Base-by-base conservation (phyloP, 768 basidiomycete species). In the Asterophora lycoperdoides region DNA sequence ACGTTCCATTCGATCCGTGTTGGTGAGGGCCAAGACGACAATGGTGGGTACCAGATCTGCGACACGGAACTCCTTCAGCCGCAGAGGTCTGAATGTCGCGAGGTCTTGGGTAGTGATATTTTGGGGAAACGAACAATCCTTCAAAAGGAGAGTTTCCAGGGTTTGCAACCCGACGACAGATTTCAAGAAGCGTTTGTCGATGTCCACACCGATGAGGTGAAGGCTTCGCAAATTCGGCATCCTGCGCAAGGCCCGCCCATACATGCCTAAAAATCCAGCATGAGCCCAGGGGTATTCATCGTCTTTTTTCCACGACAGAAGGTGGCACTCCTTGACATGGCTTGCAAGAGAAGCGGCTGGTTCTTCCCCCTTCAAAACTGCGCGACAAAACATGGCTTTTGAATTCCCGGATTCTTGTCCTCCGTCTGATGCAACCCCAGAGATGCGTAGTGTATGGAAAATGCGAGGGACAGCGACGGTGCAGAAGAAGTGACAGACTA, bases 401-500 rank as follows among this genome's bases (percentile, higher is more conserved):
- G 49, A 48, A 42, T 47, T 18, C 19, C 46, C 33, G 26, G 44
- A 20, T 15, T 29, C 37, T 26, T 47, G 20, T 8, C 11, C 26
- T 41, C 44, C 14, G 17, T 28, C 41, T 23, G 23, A n/a, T 26
- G 17, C n/a, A 49, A 17, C 53, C 58, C 1, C n/a, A n/a, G 51
- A 52, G 10, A 70, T 57, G 15, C 51, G 35, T 13, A 77, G n/a
- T 3, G 55, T 56, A 20, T 67, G 60, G 52, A 72, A 77, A 4
- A 75, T 57, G 23, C 69, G 70, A 0, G 75, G 70, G 9, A 72
- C 55, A n/a, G 65, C 60, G 1, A 67, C 18, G 7, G 66, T 65
- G 44, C 64, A 68, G 44, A 78, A 78, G 50, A 72, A 68, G 11
- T 66, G 67, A 51, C 77, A 78, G 30, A 73, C 71, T 26, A 60